Percentiles rank a stretch among this genome's conserved stretches.
phyloP scores from a whole-genome alignment of 225 moss, liverwort and hornwort species.

The Straminergon stramineum region DNA sequence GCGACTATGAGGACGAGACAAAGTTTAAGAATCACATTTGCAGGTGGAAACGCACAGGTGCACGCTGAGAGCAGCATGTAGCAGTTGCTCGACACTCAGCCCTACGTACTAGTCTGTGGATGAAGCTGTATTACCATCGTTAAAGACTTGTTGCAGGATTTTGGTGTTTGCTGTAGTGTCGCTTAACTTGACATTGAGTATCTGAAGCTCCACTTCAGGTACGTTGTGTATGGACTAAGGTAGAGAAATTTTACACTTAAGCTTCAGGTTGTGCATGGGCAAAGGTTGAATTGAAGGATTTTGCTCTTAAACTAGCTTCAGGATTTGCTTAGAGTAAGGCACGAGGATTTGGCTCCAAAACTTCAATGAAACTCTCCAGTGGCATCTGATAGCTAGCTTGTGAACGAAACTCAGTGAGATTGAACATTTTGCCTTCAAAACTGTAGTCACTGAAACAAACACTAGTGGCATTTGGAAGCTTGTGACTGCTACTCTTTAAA shows the following conservation, averaged over 20 bases:
- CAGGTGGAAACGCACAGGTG: too few relatives aligned
- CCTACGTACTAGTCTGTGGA: neutral
- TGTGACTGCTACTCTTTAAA: neutral
- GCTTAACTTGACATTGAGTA: neutral
- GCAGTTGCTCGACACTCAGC: neutral
- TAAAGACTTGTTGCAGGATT: too few relatives aligned
- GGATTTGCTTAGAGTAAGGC: neutral
- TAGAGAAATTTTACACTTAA: neutral
- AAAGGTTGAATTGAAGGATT: neutral
- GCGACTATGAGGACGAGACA: neutral
- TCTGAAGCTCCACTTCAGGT: neutral
- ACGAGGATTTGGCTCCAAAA: neutral
- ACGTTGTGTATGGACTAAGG: too few relatives aligned
- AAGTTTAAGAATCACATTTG: neutral
- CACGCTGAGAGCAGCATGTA: neutral
- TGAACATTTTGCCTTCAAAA: neutral
- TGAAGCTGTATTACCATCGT: too few relatives aligned
- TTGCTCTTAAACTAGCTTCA: neutral
- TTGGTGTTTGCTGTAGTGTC: neutral
- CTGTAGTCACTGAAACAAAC: neutral
- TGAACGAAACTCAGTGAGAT: neutral
- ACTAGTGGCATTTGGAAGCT: neutral
- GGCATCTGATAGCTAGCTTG: neutral
- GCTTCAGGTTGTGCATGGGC: neutral
- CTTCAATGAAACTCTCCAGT: too few relatives aligned